Evolutionary conservation across 768 basidiomycete genomes (phyloP).

Genomic region (Rhodosporidiobolus sp.): DNA sequence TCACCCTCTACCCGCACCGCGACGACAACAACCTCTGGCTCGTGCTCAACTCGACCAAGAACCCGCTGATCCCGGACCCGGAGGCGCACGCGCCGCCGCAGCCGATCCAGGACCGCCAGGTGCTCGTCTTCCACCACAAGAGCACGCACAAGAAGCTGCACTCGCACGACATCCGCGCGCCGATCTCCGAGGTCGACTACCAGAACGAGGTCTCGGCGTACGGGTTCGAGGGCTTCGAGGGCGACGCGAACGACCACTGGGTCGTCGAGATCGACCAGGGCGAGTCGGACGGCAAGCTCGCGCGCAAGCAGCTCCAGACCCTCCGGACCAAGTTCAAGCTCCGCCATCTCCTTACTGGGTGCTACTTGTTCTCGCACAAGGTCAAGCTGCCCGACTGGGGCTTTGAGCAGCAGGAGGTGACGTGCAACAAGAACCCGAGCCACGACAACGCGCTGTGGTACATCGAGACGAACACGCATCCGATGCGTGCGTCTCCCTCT

Average conservation of each 20-base stretch:
- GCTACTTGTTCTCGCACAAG: conserved; percentile 97
- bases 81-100: conserved; percentile 53
- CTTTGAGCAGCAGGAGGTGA: conserved; percentile 97
- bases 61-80: conserved; percentile 35
- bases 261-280: conserved; percentile 74
- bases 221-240: conserved; percentile 76
- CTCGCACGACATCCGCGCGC: conserved; percentile 90
- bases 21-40: conserved; percentile 94
- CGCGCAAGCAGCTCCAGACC: conserved; percentile 69
- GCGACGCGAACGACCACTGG: conserved; percentile 85
- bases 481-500: conserved; percentile 58
- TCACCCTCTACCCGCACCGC: conserved; percentile 98
- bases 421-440: conserved; percentile 96
- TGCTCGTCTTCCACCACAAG: conserved; percentile 77
- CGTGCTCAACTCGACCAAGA: conserved; percentile 67
- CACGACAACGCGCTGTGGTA: conserved; percentile 87
- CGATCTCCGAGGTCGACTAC: conserved; percentile 95
- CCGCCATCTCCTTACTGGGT: conserved; percentile 79
- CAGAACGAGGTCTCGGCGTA: conserved; percentile 98
- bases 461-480: conserved; percentile 79
- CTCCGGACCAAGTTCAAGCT: conserved; percentile 77
- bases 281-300: conserved; percentile 60
- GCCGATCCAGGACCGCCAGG: conserved; percentile 62
- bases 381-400: conserved; percentile 98
- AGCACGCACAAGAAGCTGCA: conserved; percentile 81